Evolutionary conservation across 371 early-diverging fungal genomes (phyloP).

Genomic region (Fennellomyces sp.): DNA sequence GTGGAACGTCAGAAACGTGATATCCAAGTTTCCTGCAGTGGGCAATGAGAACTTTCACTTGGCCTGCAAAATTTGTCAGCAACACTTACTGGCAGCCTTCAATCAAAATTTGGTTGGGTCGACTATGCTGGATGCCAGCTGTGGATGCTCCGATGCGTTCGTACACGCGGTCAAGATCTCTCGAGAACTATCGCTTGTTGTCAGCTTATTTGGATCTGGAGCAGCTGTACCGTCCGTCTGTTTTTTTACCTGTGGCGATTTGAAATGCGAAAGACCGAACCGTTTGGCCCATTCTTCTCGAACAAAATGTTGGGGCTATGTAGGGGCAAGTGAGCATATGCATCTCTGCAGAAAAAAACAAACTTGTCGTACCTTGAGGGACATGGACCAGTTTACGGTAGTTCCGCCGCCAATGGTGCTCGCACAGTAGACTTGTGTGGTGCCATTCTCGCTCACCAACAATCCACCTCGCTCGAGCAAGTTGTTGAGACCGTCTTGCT

Average conservation of each 20-base stretch:
- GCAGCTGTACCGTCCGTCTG: no score
- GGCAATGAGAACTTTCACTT: no score
- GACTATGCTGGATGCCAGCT: constrained; percentile 62
- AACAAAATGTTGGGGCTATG: not conserved
- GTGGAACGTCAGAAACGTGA: constrained; percentile 51
- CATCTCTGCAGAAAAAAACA: not conserved
- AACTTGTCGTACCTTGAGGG: constrained; percentile 49
- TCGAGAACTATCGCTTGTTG: constrained; percentile 18
- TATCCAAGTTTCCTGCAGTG: constrained; percentile 55
- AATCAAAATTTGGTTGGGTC: constrained; percentile 63
- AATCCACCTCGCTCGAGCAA: constrained; percentile 46
- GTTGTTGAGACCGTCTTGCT: constrained; percentile 42
- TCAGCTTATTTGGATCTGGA: not conserved
- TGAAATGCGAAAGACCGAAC: constrained; percentile 60
- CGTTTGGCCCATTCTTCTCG: constrained; percentile 76
- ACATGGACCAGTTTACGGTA: constrained; percentile 61
- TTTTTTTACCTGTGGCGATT: constrained; percentile 36
- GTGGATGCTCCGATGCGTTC: constrained; percentile 62
- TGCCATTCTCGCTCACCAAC: constrained; percentile 33
- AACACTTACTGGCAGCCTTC: constrained; percentile 64
- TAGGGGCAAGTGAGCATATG: not conserved
- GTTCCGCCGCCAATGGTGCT: constrained; percentile 73
- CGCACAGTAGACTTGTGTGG: constrained; percentile 25
- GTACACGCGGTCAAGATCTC: constrained; percentile 56
- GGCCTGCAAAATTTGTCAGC: no score